These are phyloP conservation scores for Jasminum sambac DNA, from an alignment of 257 asterid genomes.

Conservation along the genomic window DNA sequence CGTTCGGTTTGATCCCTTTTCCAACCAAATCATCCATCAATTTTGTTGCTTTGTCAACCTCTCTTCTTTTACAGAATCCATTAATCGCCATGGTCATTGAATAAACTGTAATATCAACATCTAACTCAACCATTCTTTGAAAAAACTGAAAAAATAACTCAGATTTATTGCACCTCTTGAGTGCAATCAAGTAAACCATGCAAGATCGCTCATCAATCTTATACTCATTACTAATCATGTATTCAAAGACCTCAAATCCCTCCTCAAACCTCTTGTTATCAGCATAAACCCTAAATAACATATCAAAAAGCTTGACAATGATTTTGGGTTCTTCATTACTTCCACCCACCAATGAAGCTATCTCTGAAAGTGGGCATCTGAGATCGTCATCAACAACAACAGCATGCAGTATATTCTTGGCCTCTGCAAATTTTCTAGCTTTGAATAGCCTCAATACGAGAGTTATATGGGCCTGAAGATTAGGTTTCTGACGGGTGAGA, in stretches of 20 bases:
- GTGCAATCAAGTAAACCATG: slow-evolving; percentile 68
- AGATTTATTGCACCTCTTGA: slow-evolving; percentile 49
- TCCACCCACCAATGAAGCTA: slow-evolving; percentile 40
- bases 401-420: slow-evolving; percentile 47
- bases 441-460: slow-evolving; percentile 59
- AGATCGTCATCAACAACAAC: slow-evolving; percentile 48
- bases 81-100: slow-evolving; percentile 68
- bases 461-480: slow-evolving; percentile 52
- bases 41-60: slow-evolving; percentile 50
- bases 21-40: slow-evolving; percentile 53
- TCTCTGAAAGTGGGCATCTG: slow-evolving; percentile 40
- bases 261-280: slow-evolving; percentile 41
- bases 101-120: slow-evolving; percentile 67
- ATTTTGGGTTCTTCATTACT: slow-evolving; percentile 26
- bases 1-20: slow-evolving; percentile 66
- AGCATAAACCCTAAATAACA: slow-evolving; percentile 56
- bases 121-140: slow-evolving; percentile 61
- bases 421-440: slow-evolving; percentile 55
- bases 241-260: slow-evolving; percentile 48
- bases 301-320: slow-evolving; percentile 36
- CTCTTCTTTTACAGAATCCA: slow-evolving; percentile 58
- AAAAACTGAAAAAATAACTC: slow-evolving; percentile 52
- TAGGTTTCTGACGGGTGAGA: slow-evolving; percentile 35
- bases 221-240: slow-evolving; percentile 47
- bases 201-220: slow-evolving; percentile 78